These are phyloP conservation scores for Aureobasidium mangrovei DNA, from an alignment of 2,329 filamentous ascomycete genomes.

Conservation along the genomic window DNA sequence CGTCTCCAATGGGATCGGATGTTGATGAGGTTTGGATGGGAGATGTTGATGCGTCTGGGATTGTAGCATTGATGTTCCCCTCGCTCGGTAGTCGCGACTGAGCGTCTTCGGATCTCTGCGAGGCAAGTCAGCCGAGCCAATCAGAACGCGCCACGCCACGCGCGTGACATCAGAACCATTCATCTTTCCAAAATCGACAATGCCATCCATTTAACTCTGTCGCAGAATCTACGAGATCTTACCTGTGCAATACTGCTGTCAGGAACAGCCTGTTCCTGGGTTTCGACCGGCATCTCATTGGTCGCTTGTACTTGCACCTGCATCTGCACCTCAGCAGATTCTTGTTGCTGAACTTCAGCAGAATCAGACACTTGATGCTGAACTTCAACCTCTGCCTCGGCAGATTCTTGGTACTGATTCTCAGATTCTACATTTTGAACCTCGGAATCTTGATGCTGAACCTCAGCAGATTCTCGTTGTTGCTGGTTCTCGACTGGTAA, in stretches of 20 bases:
- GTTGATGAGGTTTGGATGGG: background rate
- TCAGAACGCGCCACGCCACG: background rate
- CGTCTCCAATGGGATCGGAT: background rate
- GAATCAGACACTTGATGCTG: too few relatives aligned
- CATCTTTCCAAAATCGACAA: too few relatives aligned
- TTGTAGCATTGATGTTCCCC: slow-evolving; percentile 3
- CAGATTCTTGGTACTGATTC: too few relatives aligned
- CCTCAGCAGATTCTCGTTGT: too few relatives aligned
- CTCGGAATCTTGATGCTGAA: too few relatives aligned
- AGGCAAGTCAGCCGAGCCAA: slow-evolving; percentile 11
- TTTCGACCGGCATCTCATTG: background rate
- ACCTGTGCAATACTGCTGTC: slow-evolving; percentile 11
- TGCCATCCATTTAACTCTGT: too few relatives aligned
- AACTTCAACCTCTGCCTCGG: too few relatives aligned
- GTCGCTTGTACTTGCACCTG: background rate
- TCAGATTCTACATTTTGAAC: too few relatives aligned
- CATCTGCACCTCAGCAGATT: too few relatives aligned
- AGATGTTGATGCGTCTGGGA: background rate
- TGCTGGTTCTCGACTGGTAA: too few relatives aligned
- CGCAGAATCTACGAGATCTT: background rate
- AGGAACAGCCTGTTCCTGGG: background rate
- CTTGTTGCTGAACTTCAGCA: too few relatives aligned
- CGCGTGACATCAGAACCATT: background rate
- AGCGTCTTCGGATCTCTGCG: background rate
- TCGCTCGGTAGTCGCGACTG: background rate